phyloP scores from a whole-genome alignment of 2,329 filamentous ascomycete genomes.

The Tetracladium maxilliforme region DNA sequence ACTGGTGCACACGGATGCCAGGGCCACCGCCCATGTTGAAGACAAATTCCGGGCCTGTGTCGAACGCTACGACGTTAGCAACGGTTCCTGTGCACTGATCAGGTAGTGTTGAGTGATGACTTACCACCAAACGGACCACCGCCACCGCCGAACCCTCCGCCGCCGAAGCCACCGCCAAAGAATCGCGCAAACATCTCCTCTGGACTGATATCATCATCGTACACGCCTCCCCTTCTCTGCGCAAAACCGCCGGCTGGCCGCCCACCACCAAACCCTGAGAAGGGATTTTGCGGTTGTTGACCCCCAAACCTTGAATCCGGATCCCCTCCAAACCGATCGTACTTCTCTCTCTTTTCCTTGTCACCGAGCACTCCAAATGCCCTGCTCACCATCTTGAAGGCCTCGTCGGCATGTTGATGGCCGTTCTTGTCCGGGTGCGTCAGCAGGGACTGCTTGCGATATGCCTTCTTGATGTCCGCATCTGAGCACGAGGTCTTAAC shows the following conservation, averaged over 20 bases:
- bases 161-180: conserved; percentile 76
- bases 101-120: conserved; percentile 26
- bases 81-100: conserved; percentile 5
- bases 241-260: conserved; percentile 23
- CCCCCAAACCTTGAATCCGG: conserved; percentile 75
- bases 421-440: conserved; percentile 99
- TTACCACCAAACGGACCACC: conserved; percentile 57
- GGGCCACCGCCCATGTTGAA: conserved; percentile 91
- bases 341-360: conserved; percentile 81
- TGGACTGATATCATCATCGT: conserved; percentile 84
- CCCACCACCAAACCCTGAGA: conserved; percentile 43
- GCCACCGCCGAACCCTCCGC: conserved; percentile 32
- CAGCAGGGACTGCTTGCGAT: conserved; percentile 82
- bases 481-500: conserved; percentile 55
- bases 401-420: conserved; percentile 87
- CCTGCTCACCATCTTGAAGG: conserved; percentile 93
- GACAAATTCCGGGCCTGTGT: conserved; percentile 74
- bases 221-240: conserved; percentile 42
- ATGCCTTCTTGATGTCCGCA: conserved; percentile 90
- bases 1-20: conserved; percentile 87
- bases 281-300: conserved; percentile 45
- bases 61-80: conserved; percentile 39
- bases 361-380: conserved; percentile 91
- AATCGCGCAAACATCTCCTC: conserved; percentile 97
- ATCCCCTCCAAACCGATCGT: conserved; percentile 79